Percentiles rank a stretch among this genome's conserved stretches.
These are phyloP conservation scores for Inga laurina DNA, from an alignment of 306 rosid genomes.

Conservation along the genomic window DNA sequence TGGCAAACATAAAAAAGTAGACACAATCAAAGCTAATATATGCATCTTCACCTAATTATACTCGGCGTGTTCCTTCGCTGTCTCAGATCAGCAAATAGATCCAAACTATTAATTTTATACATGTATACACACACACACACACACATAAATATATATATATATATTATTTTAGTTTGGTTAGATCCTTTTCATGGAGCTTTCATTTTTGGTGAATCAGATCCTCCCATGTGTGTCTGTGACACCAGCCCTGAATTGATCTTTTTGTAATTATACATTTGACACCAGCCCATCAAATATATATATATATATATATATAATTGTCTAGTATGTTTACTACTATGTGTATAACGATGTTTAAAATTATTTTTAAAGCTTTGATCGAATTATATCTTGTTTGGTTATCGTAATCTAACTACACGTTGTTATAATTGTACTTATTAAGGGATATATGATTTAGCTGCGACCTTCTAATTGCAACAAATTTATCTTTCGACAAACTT, in stretches of 20 bases:
- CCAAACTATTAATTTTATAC: not conserved
- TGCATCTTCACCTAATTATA: slow-evolving; percentile 21
- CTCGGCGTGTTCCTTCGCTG: not conserved
- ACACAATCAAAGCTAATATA: slow-evolving; percentile 35
- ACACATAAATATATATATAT: no score
- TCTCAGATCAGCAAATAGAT: slow-evolving; percentile 6
- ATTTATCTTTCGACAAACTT: no score
- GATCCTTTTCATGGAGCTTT: not conserved
- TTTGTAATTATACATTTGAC: no score
- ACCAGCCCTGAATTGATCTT: not conserved
- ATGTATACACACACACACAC: not conserved
- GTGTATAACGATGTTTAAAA: no score
- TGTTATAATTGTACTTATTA: no score
- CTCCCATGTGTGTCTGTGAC: not conserved
- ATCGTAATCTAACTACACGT: no score
- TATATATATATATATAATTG: not conserved
- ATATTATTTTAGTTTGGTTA: slow-evolving; percentile 1
- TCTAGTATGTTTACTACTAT: not conserved
- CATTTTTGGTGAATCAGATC: not conserved
- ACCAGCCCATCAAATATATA: not conserved
- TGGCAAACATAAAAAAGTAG: slow-evolving; percentile 24
- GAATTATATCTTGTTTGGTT: no score
- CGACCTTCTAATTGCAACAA: not conserved
- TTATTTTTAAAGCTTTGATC: no score
- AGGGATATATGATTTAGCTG: not conserved